A percentile compares a stretch with the other conserved stretches of the same genome.
Evolutionary conservation across 169 alveolate species (phyloP).

Genomic region (Miamiensis avidus): DNA sequence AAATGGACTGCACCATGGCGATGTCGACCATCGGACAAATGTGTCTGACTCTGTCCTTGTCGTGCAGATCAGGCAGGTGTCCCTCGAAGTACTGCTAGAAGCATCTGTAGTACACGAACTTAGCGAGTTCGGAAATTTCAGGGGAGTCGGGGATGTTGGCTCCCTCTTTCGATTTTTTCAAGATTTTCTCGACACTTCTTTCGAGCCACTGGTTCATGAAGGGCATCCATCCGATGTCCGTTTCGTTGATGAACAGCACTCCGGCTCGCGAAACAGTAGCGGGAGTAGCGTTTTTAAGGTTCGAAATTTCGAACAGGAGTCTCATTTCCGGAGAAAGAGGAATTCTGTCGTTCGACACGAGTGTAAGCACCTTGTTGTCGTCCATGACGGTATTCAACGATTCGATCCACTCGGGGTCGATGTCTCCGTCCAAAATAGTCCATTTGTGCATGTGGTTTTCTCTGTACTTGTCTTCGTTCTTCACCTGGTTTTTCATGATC

Average conservation of each 20-base stretch:
- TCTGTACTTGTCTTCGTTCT: slow-evolving; percentile 88
- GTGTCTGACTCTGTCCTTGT: slow-evolving; percentile 76
- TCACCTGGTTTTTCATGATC: slow-evolving; percentile 94
- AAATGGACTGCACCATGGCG: slow-evolving; percentile 85
- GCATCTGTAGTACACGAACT: slow-evolving; percentile 86
- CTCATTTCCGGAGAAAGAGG: slow-evolving; percentile 94
- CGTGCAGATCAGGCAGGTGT: slow-evolving; percentile 55
- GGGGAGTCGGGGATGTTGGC: slow-evolving; percentile 36
- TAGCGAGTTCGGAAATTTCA: slow-evolving; percentile 87
- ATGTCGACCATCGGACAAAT: slow-evolving; percentile 89
- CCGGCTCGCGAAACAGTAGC: slow-evolving; percentile 99
- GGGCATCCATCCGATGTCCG: slow-evolving; percentile 95
- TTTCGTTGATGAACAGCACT: slow-evolving; percentile 94
- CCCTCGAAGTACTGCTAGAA: slow-evolving; percentile 85
- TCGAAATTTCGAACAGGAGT: slow-evolving; percentile 93
- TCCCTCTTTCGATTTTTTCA: slow-evolving; percentile 47
- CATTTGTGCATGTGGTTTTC: slow-evolving; percentile 88
- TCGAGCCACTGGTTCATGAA: slow-evolving; percentile 93
- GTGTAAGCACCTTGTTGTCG: slow-evolving; percentile 96
- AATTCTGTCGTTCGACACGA: slow-evolving; percentile 95
- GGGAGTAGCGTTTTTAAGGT: slow-evolving; percentile 96
- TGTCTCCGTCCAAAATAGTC: slow-evolving; percentile 96
- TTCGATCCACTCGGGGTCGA: slow-evolving; percentile 99
- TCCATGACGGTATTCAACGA: slow-evolving; percentile 97
- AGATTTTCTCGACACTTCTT: slow-evolving; percentile 53